Evolutionary conservation across 108 stramenopile species (phyloP).

Genomic region (Nannochloropsis gaditana): DNA sequence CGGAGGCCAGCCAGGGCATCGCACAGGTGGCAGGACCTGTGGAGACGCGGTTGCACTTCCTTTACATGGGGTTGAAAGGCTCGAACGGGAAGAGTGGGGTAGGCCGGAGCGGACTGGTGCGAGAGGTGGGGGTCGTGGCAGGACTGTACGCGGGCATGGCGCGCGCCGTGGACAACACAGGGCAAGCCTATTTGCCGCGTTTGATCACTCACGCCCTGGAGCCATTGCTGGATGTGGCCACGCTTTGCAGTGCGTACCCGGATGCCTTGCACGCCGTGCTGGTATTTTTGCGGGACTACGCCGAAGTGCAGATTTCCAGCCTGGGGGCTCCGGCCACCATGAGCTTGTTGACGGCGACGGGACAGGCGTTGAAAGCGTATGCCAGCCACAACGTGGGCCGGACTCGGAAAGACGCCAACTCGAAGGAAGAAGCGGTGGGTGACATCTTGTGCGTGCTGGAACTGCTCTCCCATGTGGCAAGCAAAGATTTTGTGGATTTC

Average conservation of each 20-base stretch:
- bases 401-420: not conserved
- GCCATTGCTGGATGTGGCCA: not conserved
- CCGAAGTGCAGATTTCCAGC: not conserved
- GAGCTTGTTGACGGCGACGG: not conserved
- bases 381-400: not conserved
- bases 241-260: not conserved
- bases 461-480: not conserved
- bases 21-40: not conserved
- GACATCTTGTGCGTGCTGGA: not conserved
- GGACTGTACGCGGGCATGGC: not conserved
- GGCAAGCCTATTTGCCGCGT: not conserved
- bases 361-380: not conserved
- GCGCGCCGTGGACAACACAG: not conserved
- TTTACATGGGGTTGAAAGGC: not conserved
- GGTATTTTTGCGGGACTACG: not conserved
- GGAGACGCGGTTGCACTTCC: not conserved
- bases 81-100: not conserved
- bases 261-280: not conserved
- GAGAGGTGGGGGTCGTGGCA: not conserved
- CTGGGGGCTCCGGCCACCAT: not conserved
- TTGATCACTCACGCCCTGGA: not conserved
- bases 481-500: not conserved
- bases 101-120: not conserved
- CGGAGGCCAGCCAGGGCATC: not conserved
- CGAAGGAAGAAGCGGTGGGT: not conserved